Conservation (phyloP, 352 stramenopile genomes). For the Phytophthora sansomeana region DNA sequence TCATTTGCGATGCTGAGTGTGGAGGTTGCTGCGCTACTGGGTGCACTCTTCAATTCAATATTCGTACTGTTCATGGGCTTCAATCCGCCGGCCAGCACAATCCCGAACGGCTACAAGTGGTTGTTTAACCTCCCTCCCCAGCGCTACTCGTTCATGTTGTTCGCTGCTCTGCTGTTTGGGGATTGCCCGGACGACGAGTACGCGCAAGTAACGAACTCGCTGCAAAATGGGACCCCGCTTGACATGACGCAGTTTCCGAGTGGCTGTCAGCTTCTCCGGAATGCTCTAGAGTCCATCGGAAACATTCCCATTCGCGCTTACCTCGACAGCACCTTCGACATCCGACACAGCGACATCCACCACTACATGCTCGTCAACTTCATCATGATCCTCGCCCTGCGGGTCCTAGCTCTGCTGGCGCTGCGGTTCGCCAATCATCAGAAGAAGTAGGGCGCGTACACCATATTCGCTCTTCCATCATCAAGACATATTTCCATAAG, state of each 20-base stretch:
- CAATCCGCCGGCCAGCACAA: slow-evolving; percentile 42
- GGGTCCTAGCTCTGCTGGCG: slow-evolving; percentile 50
- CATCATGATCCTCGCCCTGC: slow-evolving; percentile 48
- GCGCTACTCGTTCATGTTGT: slow-evolving; percentile 41
- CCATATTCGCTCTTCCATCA: background rate
- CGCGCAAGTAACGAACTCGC: slow-evolving; percentile 23
- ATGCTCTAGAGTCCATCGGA: slow-evolving; percentile 30
- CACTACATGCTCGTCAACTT: slow-evolving; percentile 43
- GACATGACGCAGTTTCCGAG: slow-evolving; percentile 30
- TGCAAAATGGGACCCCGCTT: slow-evolving; percentile 18
- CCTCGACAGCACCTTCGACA: slow-evolving; percentile 43
- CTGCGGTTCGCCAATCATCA: slow-evolving; percentile 64
- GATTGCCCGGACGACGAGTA: slow-evolving; percentile 41
- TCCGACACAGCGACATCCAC: slow-evolving; percentile 44
- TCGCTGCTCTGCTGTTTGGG: slow-evolving; percentile 36
- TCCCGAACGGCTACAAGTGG: slow-evolving; percentile 45
- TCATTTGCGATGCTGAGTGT: slow-evolving; percentile 46
- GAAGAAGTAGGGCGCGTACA: slow-evolving; percentile 37
- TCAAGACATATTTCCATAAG: background rate
- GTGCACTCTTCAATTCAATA: slow-evolving; percentile 53
- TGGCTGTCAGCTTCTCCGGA: slow-evolving; percentile 43
- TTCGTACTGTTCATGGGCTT: slow-evolving; percentile 68
- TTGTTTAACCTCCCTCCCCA: slow-evolving; percentile 48
- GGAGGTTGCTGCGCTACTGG: slow-evolving; percentile 43
- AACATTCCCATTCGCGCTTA: slow-evolving; percentile 43